Evolutionary conservation across 352 stramenopile genomes (phyloP), one percentile per base, ranked within the genome.

Genomic region (Halophytophthora polymorphica): DNA sequence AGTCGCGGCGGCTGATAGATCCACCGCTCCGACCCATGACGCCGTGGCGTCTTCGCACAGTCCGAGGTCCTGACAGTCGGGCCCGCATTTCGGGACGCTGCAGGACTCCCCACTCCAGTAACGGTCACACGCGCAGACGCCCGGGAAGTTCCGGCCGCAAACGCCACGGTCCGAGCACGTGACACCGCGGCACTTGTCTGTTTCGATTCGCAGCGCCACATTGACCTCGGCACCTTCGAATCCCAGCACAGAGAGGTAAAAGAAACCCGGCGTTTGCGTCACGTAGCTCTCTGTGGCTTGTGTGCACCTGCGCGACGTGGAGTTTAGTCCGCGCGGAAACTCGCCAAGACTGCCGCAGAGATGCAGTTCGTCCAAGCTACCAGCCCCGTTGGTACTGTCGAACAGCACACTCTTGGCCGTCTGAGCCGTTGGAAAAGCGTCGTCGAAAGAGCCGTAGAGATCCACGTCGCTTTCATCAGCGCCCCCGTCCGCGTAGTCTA

Each of bases 61-160:
- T 10, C 76, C 71, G 17, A 88, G 57, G 39, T 90, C 82, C 14
- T 76, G 37, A 21, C 83, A 90, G 50, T 92, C 80, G 0, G 79
- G 81, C 0, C 77, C 81, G 41, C 83, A 93, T 45, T 76, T 80
- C 6, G 80, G 78, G 4, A 85, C 58, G 33, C 69, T 90, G 47
- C 83, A 93, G 45, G 87, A 77, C 6, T 88, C 75, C 0, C 78
- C 83, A 17, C 67, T 85, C 79, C 78, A 93, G 39, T 86, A 88
- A 8, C 75, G 76, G 56, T 90, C 61, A 47, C 83, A 93, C 5
- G 58, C 72, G 37, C 81, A 93, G 0, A 92, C 64, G 18, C 81
- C 83, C 21, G 77, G 71, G 28, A 69, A 83, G 38, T 84, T 71
- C 53, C 78, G 53, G n/a, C 77, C 75, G 23, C 79, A 90, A 2